Conservation (phyloP, 306 rosid species). For the Trichosanthes cucumerina region DNA sequence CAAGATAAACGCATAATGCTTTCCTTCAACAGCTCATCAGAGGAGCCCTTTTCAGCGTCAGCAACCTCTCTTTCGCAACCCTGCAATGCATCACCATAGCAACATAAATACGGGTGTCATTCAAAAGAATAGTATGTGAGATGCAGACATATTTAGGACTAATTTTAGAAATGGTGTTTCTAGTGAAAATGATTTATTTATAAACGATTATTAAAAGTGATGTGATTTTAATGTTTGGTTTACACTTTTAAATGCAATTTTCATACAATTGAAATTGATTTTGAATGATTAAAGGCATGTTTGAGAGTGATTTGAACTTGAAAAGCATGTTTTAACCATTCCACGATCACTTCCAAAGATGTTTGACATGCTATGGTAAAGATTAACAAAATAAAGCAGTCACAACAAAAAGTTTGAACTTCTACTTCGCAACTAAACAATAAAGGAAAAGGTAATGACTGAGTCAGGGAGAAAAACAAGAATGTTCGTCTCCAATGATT, state of each 20-base stretch:
- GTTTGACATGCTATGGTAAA: background rate
- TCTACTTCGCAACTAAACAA: background rate
- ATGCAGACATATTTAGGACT: background rate
- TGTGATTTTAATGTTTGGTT: too few species aligned
- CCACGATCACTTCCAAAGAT: too few species aligned
- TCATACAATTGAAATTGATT: too few species aligned
- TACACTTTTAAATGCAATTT: too few species aligned
- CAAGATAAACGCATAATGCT: conserved; percentile 73
- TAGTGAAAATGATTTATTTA: too few species aligned
- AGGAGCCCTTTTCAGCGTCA: conserved; percentile 46
- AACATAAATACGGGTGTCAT: background rate
- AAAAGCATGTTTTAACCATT: too few species aligned
- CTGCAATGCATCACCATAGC: conserved; percentile 26
- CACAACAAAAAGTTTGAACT: background rate
- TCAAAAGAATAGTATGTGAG: background rate
- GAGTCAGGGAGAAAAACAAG: background rate
- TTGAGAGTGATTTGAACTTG: too few species aligned
- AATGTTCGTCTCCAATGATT: background rate
- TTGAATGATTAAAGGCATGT: too few species aligned
- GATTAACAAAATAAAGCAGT: background rate
- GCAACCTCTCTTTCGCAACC: conserved; percentile 83
- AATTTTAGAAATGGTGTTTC: too few species aligned
- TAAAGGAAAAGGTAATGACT: background rate
- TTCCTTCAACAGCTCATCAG: conserved; percentile 47
- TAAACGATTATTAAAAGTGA: too few species aligned